These are phyloP conservation scores for Trichoderma atrobrunneum DNA, from an alignment of 2,329 filamentous ascomycete species.

Conservation along the genomic window DNA sequence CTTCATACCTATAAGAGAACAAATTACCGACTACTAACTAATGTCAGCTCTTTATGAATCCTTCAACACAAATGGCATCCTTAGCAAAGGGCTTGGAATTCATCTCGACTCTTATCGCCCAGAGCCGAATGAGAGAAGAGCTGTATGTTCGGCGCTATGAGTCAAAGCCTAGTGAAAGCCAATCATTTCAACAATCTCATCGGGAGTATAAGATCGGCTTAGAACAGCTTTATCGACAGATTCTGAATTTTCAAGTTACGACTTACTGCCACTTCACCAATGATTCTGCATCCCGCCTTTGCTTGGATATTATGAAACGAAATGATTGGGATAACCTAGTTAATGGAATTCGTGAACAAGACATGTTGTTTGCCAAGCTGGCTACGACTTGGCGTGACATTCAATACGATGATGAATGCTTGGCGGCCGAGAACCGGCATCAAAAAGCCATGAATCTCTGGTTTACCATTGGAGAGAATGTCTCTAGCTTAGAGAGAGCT, in stretches of 20 bases:
- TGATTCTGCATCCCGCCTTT: background rate
- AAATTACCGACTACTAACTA: background rate
- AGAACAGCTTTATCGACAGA: background rate
- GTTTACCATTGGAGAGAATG: background rate
- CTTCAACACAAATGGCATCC: background rate
- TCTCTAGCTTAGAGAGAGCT: background rate
- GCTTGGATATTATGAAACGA: background rate
- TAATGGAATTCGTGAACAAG: background rate
- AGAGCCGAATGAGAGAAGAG: background rate
- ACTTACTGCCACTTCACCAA: background rate
- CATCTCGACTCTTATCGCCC: background rate
- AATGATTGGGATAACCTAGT: background rate
- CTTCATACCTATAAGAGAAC: background rate
- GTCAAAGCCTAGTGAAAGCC: background rate
- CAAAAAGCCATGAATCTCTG: background rate
- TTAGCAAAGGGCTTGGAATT: background rate
- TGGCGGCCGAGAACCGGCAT: background rate
- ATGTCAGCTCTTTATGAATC: background rate
- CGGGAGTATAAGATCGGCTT: background rate
- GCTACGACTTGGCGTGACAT: background rate
- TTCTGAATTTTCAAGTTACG: background rate
- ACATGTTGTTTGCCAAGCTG: background rate
- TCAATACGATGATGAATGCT: background rate
- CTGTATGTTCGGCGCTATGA: background rate
- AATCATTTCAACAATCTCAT: background rate